These are phyloP conservation scores for Cordyceps tenuipes DNA, from an alignment of 2,329 filamentous ascomycete genomes.

Conservation along the genomic window DNA sequence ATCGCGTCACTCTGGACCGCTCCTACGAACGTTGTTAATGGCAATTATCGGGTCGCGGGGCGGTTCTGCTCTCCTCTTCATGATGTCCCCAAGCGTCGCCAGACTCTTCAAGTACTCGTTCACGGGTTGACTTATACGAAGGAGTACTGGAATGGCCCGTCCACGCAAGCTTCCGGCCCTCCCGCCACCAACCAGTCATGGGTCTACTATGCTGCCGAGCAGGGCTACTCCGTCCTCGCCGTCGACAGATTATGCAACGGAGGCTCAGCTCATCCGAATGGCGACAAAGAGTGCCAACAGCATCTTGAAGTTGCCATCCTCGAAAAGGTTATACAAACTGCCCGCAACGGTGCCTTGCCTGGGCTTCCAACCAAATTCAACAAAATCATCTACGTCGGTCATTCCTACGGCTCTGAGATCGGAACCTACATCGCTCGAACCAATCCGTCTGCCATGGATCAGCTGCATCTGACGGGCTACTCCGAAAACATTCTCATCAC, in stretches of 20 bases:
- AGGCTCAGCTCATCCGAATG: not conserved
- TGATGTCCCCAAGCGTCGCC: not conserved
- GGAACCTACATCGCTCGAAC: not conserved
- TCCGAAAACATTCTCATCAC: not conserved
- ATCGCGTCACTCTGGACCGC: not conserved
- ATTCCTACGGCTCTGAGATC: constrained; percentile 7
- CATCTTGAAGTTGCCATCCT: not conserved
- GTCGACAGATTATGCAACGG: constrained; percentile 11
- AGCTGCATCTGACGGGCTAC: not conserved
- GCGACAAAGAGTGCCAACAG: not conserved
- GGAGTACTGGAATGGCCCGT: constrained; percentile 2
- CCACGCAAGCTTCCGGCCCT: not conserved
- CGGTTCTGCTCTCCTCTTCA: not conserved
- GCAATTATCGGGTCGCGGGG: not conserved
- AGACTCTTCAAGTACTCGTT: not conserved
- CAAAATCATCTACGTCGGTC: constrained; percentile 8
- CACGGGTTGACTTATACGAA: constrained; percentile 5
- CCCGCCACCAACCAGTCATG: constrained; percentile 1
- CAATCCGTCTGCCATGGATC: not conserved
- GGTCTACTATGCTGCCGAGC: constrained; percentile 1
- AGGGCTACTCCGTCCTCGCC: constrained; percentile 9
- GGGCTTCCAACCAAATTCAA: not conserved
- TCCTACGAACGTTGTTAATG: not conserved
- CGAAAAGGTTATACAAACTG: not conserved
- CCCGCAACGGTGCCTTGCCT: not conserved